A percentile compares a stretch with the other conserved stretches of the same genome.
phyloP scores from a whole-genome alignment of 108 stramenopile species.

The Cyclotella cryptica region DNA sequence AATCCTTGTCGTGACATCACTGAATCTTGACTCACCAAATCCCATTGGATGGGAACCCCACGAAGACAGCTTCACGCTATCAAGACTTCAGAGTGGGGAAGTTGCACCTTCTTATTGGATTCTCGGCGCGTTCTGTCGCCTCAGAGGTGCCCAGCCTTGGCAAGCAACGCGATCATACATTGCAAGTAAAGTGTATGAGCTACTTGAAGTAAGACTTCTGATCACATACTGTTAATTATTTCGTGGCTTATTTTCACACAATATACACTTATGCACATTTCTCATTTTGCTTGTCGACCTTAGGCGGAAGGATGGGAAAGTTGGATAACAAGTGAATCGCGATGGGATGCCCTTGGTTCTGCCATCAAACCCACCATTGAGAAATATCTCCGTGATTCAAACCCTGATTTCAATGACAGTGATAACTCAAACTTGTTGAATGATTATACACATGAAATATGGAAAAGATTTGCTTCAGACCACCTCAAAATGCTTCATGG shows the following conservation, averaged over 20 bases:
- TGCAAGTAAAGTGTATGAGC: slow-evolving; percentile 17
- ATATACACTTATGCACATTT: too few relatives aligned
- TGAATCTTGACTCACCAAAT: slow-evolving; percentile 22
- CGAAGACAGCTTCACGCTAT: neutral
- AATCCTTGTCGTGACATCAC: slow-evolving; percentile 2
- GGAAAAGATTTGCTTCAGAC: slow-evolving; percentile 4
- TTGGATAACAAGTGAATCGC: slow-evolving; percentile 20
- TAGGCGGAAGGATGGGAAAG: slow-evolving; percentile 17
- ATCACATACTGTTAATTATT: too few relatives aligned
- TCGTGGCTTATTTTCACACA: too few relatives aligned
- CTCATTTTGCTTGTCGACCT: too few relatives aligned
- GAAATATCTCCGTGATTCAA: slow-evolving; percentile 7
- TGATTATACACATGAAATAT: neutral
- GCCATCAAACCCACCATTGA: slow-evolving; percentile 11
- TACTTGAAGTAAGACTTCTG: slow-evolving; percentile 24
- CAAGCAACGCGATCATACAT: slow-evolving; percentile 23
- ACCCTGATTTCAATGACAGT: neutral
- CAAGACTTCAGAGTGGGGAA: slow-evolving; percentile 13
- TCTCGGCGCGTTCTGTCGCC: slow-evolving; percentile 6
- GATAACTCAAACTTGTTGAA: neutral
- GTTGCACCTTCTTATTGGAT: slow-evolving; percentile 8
- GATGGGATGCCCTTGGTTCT: slow-evolving; percentile 13
- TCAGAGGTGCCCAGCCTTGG: slow-evolving; percentile 24
- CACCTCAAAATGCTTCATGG: slow-evolving; percentile 1
- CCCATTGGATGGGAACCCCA: slow-evolving; percentile 17